A percentile compares a stretch with the other conserved stretches of the same genome.
Evolutionary conservation across 2,329 filamentous ascomycete species (phyloP).

Genomic region (Fusarium longipes): DNA sequence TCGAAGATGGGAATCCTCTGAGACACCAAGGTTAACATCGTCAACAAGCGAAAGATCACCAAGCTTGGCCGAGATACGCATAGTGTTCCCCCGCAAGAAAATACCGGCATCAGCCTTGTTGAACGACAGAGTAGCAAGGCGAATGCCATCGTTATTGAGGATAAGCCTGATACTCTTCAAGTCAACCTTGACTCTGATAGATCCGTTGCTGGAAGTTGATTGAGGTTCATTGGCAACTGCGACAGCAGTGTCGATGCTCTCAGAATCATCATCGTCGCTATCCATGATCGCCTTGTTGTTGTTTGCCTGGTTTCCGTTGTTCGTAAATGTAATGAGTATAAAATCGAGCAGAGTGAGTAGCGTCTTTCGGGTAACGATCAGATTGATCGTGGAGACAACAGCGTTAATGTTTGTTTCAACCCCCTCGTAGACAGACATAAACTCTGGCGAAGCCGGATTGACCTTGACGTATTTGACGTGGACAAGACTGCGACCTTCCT

Average conservation of each 20-base stretch:
- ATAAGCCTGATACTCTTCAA: constrained; percentile 94
- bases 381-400: constrained; percentile 92
- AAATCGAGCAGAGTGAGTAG: constrained; percentile 94
- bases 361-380: constrained; percentile 93
- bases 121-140: constrained; percentile 90
- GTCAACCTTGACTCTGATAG: constrained; percentile 93
- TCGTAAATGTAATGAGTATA: constrained; percentile 89
- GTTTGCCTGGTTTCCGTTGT: constrained; percentile 58
- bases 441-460: constrained; percentile 91
- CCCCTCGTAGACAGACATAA: constrained; percentile 89
- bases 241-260: constrained; percentile 54
- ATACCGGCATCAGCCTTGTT: constrained; percentile 93
- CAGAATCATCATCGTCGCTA: constrained; percentile 51
- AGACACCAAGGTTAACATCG: constrained; percentile 91
- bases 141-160: constrained; percentile 96
- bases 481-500: constrained; percentile 83
- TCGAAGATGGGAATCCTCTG: constrained; percentile 81
- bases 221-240: constrained; percentile 44
- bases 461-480: constrained; percentile 90
- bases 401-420: constrained; percentile 94
- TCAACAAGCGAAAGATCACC: constrained; percentile 91
- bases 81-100: constrained; percentile 84
- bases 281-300: constrained; percentile 53
- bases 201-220: constrained; percentile 64
- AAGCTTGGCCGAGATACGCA: constrained; percentile 87